Conservation (phyloP, 345 rosid species). For the Camelina laxa region DNA sequence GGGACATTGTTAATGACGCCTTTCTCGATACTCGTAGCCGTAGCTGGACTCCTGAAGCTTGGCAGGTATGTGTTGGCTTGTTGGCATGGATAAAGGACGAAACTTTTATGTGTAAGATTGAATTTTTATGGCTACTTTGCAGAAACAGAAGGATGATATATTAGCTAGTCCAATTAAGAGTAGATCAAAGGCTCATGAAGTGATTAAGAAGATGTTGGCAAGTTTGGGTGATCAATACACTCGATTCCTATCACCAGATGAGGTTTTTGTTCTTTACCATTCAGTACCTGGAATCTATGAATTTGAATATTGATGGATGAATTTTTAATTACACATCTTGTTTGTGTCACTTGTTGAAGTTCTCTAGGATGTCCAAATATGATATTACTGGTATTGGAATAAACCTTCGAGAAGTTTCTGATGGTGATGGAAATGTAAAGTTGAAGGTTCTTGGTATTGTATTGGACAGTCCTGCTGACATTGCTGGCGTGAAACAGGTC, state of each 20-base stretch:
- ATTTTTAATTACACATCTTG: not conserved
- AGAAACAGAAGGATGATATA: constrained; percentile 74
- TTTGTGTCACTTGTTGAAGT: constrained; percentile 57
- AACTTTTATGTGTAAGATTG: constrained; percentile 16
- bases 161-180: constrained; percentile 59
- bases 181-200: constrained; percentile 80
- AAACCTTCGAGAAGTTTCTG: constrained; percentile 91
- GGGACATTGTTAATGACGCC: constrained; percentile 85
- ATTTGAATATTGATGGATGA: constrained; percentile 20
- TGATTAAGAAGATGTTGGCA: constrained; percentile 77
- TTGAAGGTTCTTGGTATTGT: constrained; percentile 83
- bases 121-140: constrained; percentile 23
- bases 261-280: constrained; percentile 51
- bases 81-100: constrained; percentile 23
- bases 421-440: constrained; percentile 62
- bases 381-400: constrained; percentile 92
- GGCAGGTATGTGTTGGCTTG: constrained; percentile 57
- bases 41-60: constrained; percentile 70
- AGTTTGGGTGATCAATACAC: constrained; percentile 92
- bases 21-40: constrained; percentile 60
- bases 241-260: constrained; percentile 81
- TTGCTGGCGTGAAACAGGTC: constrained; percentile 93
- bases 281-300: not conserved
- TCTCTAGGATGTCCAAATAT: constrained; percentile 95
- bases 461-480: constrained; percentile 85